phyloP scores from a whole-genome alignment of 1,284 basidiomycete genomes.

The Ganoderma resinaceum region DNA sequence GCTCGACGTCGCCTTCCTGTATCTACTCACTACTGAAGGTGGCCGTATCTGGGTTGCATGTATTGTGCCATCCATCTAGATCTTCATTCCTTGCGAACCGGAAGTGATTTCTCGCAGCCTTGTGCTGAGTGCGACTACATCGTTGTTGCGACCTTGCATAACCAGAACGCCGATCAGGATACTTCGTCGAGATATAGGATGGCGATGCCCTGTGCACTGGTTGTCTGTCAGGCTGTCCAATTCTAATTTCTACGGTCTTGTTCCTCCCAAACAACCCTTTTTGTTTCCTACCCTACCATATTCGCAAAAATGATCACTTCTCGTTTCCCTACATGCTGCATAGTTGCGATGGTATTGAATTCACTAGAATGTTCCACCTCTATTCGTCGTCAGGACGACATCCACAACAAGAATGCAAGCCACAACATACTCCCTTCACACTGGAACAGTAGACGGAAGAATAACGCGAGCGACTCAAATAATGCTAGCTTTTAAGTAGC shows the following conservation, averaged over 20 bases:
- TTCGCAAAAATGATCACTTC: background rate
- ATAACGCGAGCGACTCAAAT: background rate
- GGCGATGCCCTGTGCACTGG: background rate
- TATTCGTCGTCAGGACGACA: conserved; percentile 12
- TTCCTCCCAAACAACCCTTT: too few relatives aligned
- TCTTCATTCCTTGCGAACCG: background rate
- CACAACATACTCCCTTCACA: background rate
- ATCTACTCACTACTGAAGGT: background rate
- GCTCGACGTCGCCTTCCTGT: background rate
- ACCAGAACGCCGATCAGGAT: background rate
- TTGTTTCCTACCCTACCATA: background rate
- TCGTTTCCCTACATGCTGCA: background rate
- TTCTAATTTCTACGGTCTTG: background rate
- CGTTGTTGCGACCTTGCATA: background rate
- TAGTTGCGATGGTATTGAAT: background rate
- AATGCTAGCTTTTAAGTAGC: background rate
- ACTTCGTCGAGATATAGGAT: too few relatives aligned
- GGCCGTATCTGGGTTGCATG: background rate
- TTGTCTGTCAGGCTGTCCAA: background rate
- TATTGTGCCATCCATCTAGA: background rate
- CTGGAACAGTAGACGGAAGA: background rate
- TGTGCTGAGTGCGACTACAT: background rate
- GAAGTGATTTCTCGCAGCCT: background rate
- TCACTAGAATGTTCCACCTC: background rate
- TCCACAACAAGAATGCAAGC: conserved; percentile 4